phyloP scores from a whole-genome alignment of 345 rosid genomes.

The Populus tremula region DNA sequence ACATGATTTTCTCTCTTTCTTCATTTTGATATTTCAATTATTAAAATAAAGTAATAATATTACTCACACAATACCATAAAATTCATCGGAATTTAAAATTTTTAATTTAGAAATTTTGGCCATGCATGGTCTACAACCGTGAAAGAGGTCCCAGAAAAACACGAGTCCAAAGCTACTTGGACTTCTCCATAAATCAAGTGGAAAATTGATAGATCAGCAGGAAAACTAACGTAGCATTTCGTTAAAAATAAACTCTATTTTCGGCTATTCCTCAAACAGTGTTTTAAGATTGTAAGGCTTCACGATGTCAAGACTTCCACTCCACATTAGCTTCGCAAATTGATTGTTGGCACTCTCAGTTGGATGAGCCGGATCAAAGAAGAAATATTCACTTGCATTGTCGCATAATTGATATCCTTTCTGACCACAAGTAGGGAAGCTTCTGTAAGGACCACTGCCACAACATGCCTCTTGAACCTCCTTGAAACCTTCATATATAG shows the following conservation, averaged over 20 bases:
- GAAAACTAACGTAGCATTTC: too few relatives aligned
- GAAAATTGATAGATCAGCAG: too few relatives aligned
- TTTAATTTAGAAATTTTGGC: too few relatives aligned
- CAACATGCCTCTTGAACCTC: slow-evolving; percentile 8
- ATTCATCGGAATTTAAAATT: too few relatives aligned
- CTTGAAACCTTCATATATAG: background rate
- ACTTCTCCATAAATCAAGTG: too few relatives aligned
- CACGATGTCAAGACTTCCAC: background rate
- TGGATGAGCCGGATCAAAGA: slow-evolving; percentile 12
- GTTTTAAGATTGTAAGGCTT: slow-evolving; percentile 5
- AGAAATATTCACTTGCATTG: background rate
- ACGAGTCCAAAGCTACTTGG: too few relatives aligned
- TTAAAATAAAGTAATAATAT: too few relatives aligned
- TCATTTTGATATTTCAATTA: too few relatives aligned
- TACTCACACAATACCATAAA: too few relatives aligned
- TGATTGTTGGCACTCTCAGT: slow-evolving; percentile 2
- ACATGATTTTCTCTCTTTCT: too few relatives aligned
- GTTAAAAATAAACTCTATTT: background rate
- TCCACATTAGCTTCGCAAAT: slow-evolving; percentile 10
- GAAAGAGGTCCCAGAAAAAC: too few relatives aligned
- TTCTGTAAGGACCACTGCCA: slow-evolving; percentile 3
- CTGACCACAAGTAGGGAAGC: background rate
- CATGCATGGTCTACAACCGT: too few relatives aligned
- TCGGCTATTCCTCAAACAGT: background rate
- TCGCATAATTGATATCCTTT: slow-evolving; percentile 7